phyloP scores from a whole-genome alignment of 768 basidiomycete species.

The Grammothele lineata region DNA sequence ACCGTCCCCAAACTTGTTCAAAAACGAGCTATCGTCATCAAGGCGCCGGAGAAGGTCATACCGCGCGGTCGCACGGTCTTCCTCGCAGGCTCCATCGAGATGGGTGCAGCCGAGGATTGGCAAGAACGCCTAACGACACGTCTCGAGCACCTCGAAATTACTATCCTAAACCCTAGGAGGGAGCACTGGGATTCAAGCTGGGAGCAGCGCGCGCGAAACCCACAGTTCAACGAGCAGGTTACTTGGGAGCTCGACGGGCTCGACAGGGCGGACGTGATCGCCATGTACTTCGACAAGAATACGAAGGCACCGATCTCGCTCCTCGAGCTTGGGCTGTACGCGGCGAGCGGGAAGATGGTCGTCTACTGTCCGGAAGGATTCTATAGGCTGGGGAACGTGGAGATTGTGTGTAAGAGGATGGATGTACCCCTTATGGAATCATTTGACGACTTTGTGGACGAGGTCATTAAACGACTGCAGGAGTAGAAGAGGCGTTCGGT shows the following conservation, averaged over 20 bases:
- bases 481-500: background rate
- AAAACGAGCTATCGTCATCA: too few species aligned
- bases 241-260: background rate
- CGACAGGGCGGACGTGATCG: background rate
- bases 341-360: background rate
- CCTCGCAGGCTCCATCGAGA: background rate
- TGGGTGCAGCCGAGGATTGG: background rate
- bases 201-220: background rate
- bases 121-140: background rate
- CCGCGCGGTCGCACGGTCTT: background rate
- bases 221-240: background rate
- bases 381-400: background rate
- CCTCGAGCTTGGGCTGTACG: background rate
- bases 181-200: background rate
- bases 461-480: background rate
- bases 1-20: background rate
- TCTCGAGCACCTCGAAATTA: background rate
- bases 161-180: background rate
- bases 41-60: background rate
- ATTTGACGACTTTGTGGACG: background rate
- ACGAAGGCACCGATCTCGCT: background rate
- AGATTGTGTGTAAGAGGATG: background rate
- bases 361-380: background rate
- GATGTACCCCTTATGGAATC: background rate
- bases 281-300: background rate